A percentile compares a stretch with the other conserved stretches of the same genome.
phyloP scores from a whole-genome alignment of 2,329 filamentous ascomycete species.

The Coleophoma cylindrospora region DNA sequence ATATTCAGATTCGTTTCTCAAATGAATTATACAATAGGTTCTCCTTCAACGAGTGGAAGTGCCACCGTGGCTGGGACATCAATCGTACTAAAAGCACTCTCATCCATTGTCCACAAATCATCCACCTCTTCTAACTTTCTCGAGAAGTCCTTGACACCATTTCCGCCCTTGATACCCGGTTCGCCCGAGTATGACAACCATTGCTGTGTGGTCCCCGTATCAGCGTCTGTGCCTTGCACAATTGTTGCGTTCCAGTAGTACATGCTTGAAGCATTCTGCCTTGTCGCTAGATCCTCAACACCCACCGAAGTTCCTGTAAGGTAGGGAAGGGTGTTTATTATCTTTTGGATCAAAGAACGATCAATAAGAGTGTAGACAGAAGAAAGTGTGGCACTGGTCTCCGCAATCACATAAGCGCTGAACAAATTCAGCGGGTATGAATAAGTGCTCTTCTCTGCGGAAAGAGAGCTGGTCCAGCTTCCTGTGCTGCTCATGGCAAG shows the following conservation, averaged over 20 bases:
- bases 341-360: conserved; percentile 21
- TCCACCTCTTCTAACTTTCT: conserved; percentile 22
- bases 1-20: no score
- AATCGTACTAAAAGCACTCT: conserved; percentile 12
- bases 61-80: conserved; percentile 5
- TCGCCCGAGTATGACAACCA: conserved; percentile 23
- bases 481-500: conserved; percentile 23
- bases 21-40: conserved; percentile 4
- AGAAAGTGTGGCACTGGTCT: conserved; percentile 22
- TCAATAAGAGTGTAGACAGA: conserved; percentile 26
- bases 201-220: conserved; percentile 22
- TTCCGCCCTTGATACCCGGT: conserved; percentile 5
- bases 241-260: conserved; percentile 29
- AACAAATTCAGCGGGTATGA: conserved; percentile 27
- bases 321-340: conserved; percentile 17
- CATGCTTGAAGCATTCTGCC: conserved; percentile 26
- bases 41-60: conserved; percentile 8
- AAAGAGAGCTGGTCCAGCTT: conserved; percentile 9
- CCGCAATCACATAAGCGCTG: conserved; percentile 25
- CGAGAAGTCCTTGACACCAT: conserved; percentile 15
- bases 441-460: conserved; percentile 12
- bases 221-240: conserved; percentile 22
- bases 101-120: conserved; percentile 15
- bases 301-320: conserved; percentile 17
- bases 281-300: conserved; percentile 8